Base-by-base conservation (phyloP, 2,329 filamentous ascomycete species). In the Nemania bipapillata region DNA sequence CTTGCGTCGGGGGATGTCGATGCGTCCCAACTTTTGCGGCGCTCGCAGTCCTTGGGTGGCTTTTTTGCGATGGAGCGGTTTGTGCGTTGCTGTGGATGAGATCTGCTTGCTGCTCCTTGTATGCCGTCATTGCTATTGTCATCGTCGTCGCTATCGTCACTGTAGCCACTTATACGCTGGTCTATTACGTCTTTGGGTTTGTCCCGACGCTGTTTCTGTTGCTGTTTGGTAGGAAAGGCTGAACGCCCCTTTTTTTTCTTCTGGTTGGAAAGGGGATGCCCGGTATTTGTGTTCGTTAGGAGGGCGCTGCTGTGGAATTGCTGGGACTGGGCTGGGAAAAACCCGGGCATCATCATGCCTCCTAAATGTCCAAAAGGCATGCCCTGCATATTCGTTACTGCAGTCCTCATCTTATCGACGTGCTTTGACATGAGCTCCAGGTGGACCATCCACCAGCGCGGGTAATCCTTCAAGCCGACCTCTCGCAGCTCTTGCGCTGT, bases 401-500 rank as follows among this genome's bases (percentile, higher is more conserved):
- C 49, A 32, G 50, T 11, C 17, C 8, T 26, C 47, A 53, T 17
- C 15, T 32, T 45, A 2, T 28, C 11, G 22, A 54, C 24, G 17
- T 52, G 20, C 15, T 53, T 8, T 35, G 26, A 11, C 28, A 53
- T 28, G 20, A 47, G 52, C 53, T 35, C 17, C 40, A 68, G 55
- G 49, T 64, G 67, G 55, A 65, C 66, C 52, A 30, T 54, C 75
- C 77, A 86, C 85, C 85, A 87, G 0, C 68, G 68, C 1, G 85
- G 85, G 57, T 80, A 78, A 66, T 79, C 77, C 8, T 45, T 57
- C 9, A 87, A 78, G 0, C 84, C 84, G 24, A 85, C 79, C 62
- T 79, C 78, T 8, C 72, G 73, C 6, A 86, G 80, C 0, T 80
- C 83, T 17, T 77, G 76, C 4, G 67, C 32, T 0, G 81, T 83